A percentile compares a stretch with the other conserved stretches of the same genome.
Conservation (phyloP, 2,329 filamentous ascomycete genomes). For the Nigrograna mackinnonii region DNA sequence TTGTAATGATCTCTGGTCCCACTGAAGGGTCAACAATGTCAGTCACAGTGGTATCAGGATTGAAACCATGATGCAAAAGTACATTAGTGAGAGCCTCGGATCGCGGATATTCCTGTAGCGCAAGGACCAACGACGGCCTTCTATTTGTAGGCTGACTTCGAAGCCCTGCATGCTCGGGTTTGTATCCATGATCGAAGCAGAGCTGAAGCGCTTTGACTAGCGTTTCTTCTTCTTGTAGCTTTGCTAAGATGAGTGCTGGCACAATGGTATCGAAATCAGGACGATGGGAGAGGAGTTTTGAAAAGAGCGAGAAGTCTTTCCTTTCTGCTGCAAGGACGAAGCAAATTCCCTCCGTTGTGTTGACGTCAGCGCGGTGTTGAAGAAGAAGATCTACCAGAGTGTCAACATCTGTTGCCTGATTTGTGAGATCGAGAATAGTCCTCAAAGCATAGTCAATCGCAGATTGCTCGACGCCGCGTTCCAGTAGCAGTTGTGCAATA, state of each 20-base stretch:
- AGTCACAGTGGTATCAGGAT: conserved; percentile 46
- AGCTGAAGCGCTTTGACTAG: conserved; percentile 50
- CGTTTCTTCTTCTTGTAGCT: conserved; percentile 52
- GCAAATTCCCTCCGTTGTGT: conserved; percentile 30
- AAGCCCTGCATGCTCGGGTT: conserved; percentile 13
- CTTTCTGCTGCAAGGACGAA: conserved; percentile 34
- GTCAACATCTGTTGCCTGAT: conserved; percentile 11
- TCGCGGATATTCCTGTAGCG: conserved; percentile 29
- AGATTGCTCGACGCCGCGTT: conserved; percentile 27
- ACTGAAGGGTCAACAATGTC: conserved; percentile 51
- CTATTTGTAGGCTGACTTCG: not conserved
- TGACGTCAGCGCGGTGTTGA: conserved; percentile 31
- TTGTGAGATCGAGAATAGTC: conserved; percentile 17
- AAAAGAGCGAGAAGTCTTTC: conserved; percentile 19
- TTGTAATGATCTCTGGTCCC: conserved; percentile 59
- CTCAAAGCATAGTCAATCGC: conserved; percentile 28
- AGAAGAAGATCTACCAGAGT: conserved; percentile 26
- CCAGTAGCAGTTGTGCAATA: conserved; percentile 28
- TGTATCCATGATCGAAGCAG: conserved; percentile 56
- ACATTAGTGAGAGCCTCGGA: conserved; percentile 20
- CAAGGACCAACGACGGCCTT: conserved; percentile 23
- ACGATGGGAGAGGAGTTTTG: conserved; percentile 40
- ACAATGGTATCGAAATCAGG: conserved; percentile 59
- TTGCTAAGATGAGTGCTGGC: conserved; percentile 59
- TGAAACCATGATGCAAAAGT: conserved; percentile 27